A percentile compares a stretch with the other conserved stretches of the same genome.
phyloP scores from a whole-genome alignment of 2,329 filamentous ascomycete genomes.

The Xylaria sp. region DNA sequence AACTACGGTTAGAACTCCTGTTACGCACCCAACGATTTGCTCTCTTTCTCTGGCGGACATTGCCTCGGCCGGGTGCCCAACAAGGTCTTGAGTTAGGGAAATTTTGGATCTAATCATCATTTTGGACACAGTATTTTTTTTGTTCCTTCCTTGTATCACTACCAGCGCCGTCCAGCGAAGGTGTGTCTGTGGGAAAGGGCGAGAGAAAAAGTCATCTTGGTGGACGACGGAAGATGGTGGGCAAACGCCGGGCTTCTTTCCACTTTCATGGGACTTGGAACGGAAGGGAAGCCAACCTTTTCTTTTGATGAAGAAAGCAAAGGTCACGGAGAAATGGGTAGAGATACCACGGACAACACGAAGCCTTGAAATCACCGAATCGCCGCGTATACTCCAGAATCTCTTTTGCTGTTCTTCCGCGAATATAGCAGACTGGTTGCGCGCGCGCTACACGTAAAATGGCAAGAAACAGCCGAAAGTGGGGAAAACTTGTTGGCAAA shows the following conservation, averaged over 20 bases:
- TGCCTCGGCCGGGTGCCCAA: conserved; percentile 30
- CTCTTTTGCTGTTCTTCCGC: conserved; percentile 12
- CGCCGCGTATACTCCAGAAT: conserved; percentile 14
- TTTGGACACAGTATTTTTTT: conserved; percentile 32
- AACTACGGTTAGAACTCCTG: conserved; percentile 45
- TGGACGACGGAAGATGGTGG: conserved; percentile 27
- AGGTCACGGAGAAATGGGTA: conserved; percentile 5
- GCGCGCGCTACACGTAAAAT: conserved; percentile 16
- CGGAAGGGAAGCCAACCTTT: not conserved
- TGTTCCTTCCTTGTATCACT: conserved; percentile 35
- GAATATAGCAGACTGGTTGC: conserved; percentile 18
- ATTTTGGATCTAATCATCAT: conserved; percentile 37
- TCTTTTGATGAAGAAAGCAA: conserved; percentile 7
- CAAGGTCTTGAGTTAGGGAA: conserved; percentile 28
- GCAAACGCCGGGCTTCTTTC: conserved; percentile 1
- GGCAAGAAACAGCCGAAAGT: conserved; percentile 4
- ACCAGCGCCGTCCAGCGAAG: conserved; percentile 32
- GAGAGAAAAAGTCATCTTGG: conserved; percentile 27
- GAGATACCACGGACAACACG: conserved; percentile 24
- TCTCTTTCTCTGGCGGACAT: conserved; percentile 33
- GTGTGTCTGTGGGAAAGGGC: conserved; percentile 32
- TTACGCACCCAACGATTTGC: conserved; percentile 41
- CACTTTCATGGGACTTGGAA: conserved; percentile 10
- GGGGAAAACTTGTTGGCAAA: conserved; percentile 5
- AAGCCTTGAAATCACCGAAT: conserved; percentile 25